A percentile compares a stretch with the other conserved stretches of the same genome.
These are phyloP conservation scores for Pichia paraexigua DNA, from an alignment of 805 yeast species.

Conservation along the genomic window DNA sequence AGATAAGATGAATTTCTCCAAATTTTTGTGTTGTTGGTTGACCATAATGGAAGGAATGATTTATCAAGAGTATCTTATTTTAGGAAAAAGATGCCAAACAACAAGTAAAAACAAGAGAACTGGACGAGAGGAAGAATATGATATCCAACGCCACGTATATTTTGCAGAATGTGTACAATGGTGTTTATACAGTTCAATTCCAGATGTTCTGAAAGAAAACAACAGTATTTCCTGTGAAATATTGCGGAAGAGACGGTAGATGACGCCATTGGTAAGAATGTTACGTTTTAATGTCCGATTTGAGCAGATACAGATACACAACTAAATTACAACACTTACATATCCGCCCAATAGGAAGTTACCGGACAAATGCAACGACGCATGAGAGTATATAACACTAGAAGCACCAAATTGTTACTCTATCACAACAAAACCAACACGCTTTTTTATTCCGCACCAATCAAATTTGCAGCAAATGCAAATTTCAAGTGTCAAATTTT, in stretches of 20 bases:
- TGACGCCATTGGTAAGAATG: neutral
- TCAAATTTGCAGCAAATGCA: neutral
- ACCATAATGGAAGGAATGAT: neutral
- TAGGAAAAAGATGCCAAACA: neutral
- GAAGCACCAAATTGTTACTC: too few relatives aligned
- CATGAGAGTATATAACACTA: too few relatives aligned
- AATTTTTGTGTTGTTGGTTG: neutral
- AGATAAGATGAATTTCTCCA: neutral
- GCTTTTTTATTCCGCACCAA: neutral
- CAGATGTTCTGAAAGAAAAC: neutral
- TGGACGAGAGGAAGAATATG: neutral
- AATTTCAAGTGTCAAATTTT: too few relatives aligned
- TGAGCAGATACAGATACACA: too few relatives aligned
- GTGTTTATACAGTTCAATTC: neutral
- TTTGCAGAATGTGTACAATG: too few relatives aligned
- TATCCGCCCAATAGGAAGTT: too few relatives aligned
- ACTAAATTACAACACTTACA: too few relatives aligned
- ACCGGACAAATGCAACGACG: too few relatives aligned
- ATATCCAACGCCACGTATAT: too few relatives aligned
- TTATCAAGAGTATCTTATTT: neutral
- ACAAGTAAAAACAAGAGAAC: too few relatives aligned
- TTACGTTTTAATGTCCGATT: too few relatives aligned
- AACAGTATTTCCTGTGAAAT: neutral
- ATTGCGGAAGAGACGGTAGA: neutral
- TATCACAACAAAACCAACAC: too few relatives aligned